Conservation (phyloP, 805 yeast species). For the Candida argentea region DNA sequence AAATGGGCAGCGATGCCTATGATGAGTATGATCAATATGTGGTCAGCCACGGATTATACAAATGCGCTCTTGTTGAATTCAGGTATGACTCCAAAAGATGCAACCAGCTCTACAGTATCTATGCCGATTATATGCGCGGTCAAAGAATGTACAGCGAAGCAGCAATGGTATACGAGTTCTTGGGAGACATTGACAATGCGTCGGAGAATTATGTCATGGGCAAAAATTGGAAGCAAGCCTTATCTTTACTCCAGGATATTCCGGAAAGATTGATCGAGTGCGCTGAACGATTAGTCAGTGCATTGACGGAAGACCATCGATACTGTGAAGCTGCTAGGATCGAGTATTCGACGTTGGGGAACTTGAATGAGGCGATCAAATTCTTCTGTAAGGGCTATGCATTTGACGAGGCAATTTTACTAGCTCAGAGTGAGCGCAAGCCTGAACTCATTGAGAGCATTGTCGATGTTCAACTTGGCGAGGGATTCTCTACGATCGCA, state of each 20-base stretch:
- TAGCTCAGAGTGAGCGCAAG: slow-evolving; percentile 38
- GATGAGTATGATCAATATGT: slow-evolving; percentile 63
- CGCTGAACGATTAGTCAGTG: slow-evolving; percentile 50
- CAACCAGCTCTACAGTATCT: slow-evolving; percentile 42
- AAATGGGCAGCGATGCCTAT: slow-evolving; percentile 26
- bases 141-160: slow-evolving; percentile 61
- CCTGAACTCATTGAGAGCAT: slow-evolving; percentile 42
- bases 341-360: slow-evolving; percentile 48
- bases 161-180: slow-evolving; percentile 65
- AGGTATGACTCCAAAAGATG: slow-evolving; percentile 45
- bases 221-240: slow-evolving; percentile 79
- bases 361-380: slow-evolving; percentile 52
- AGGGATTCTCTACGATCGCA: slow-evolving; percentile 79
- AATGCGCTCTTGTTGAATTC: slow-evolving; percentile 54
- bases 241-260: slow-evolving; percentile 42
- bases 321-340: slow-evolving; percentile 78
- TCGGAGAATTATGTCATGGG: slow-evolving; percentile 59
- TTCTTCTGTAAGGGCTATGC: slow-evolving; percentile 65
- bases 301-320: slow-evolving; percentile 57
- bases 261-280: slow-evolving; percentile 32
- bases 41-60: slow-evolving; percentile 57
- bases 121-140: slow-evolving; percentile 52
- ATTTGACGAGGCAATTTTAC: slow-evolving; percentile 67
- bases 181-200: slow-evolving; percentile 49
- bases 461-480: slow-evolving; percentile 69